Percentiles rank a stretch among this genome's conserved stretches.
phyloP scores from a whole-genome alignment of 1,284 basidiomycete genomes.

The Ceratobasidium sp. region DNA sequence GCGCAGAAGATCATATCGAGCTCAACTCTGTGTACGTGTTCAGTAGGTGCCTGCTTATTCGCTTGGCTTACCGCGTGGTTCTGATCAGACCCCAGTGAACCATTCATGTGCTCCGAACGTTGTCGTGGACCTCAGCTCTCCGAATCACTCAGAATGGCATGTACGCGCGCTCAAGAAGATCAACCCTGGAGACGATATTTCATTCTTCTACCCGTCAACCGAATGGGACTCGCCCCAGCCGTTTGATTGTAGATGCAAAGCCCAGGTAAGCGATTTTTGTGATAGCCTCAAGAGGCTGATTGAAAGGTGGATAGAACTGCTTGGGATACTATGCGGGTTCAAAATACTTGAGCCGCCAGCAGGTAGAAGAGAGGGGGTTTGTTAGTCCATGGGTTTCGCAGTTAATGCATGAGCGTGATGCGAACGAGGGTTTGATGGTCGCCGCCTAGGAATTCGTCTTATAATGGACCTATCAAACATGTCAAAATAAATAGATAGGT shows the following conservation, averaged over 20 bases:
- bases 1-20: conserved; percentile 73
- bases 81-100: conserved; percentile 61
- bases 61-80: neutral
- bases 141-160: conserved; percentile 60
- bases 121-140: conserved; percentile 67
- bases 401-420: conserved; percentile 22
- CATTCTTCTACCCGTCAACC: conserved; percentile 76
- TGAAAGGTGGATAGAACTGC: too few species aligned
- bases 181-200: conserved; percentile 61
- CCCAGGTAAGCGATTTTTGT: conserved; percentile 2
- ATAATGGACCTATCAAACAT: too few species aligned
- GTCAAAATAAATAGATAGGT: too few species aligned
- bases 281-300: too few species aligned
- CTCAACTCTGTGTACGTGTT: conserved; percentile 76
- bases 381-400: conserved; percentile 25
- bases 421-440: too few species aligned
- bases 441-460: too few species aligned
- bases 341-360: conserved; percentile 27
- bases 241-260: conserved; percentile 66
- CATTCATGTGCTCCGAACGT: conserved; percentile 76
- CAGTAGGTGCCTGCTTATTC: conserved; percentile 53
- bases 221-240: conserved; percentile 80
- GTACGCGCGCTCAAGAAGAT: conserved; percentile 59
- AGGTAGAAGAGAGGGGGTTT: conserved; percentile 20
- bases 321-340: neutral